Evolutionary conservation across 2,329 filamentous ascomycete genomes (phyloP).

Genomic region (Sclerotinia subarctica): DNA sequence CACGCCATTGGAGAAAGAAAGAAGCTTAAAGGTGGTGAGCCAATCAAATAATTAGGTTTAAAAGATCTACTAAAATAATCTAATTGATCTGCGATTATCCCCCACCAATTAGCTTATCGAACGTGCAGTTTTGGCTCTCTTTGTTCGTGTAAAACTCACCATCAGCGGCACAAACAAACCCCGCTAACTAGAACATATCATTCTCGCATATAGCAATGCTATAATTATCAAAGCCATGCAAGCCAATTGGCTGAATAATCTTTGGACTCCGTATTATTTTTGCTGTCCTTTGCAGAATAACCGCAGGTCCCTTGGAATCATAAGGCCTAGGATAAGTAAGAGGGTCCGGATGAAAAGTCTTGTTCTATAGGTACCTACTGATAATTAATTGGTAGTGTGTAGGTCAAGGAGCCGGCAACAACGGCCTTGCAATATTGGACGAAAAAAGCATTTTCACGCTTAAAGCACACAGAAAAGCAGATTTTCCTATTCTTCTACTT

Average conservation of each 20-base stretch:
- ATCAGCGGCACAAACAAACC: not conserved
- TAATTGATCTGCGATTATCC: not conserved
- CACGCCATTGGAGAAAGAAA: not conserved
- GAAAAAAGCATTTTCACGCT: not conserved
- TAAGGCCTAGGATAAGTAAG: not conserved
- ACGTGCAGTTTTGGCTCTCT: not conserved
- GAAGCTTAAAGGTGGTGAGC: not conserved
- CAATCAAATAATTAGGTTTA: not conserved
- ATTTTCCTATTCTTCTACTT: not conserved
- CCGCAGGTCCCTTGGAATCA: not conserved
- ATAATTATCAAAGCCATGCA: not conserved
- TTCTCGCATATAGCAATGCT: not conserved
- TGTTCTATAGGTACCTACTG: no score
- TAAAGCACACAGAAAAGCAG: not conserved
- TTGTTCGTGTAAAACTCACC: not conserved
- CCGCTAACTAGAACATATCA: not conserved
- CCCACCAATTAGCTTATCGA: not conserved
- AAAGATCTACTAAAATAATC: not conserved
- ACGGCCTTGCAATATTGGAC: not conserved
- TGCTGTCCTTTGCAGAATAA: not conserved
- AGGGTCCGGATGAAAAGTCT: no score
- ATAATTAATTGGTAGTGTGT: not conserved
- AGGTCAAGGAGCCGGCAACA: slow-evolving; percentile 4
- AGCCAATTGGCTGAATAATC: not conserved
- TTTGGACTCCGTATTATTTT: no score